phyloP scores from a whole-genome alignment of 257 asterid species.

The Paulownia fortunei region DNA sequence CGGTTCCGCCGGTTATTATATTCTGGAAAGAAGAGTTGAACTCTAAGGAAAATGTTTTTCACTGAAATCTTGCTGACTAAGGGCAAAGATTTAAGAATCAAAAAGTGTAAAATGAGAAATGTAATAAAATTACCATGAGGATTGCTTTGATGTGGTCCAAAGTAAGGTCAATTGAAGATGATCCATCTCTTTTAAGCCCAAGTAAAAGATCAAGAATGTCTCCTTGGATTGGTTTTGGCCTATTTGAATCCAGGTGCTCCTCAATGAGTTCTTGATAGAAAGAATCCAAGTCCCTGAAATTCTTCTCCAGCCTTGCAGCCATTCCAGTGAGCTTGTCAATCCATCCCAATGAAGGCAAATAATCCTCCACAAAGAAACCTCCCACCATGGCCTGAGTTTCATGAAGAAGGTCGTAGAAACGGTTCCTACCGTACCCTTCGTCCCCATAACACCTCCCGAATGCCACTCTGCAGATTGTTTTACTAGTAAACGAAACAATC shows the following conservation, averaged over 20 bases:
- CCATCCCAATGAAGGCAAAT: conserved; percentile 39
- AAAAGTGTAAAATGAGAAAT: no score
- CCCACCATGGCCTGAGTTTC: conserved; percentile 18
- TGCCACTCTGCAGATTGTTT: conserved; percentile 20
- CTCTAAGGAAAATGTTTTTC: no score
- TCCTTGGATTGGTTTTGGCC: conserved; percentile 28
- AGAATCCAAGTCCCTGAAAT: conserved; percentile 18
- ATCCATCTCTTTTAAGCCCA: neutral
- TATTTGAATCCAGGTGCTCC: conserved; percentile 33
- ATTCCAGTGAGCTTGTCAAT: conserved; percentile 37
- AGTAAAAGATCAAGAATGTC: conserved; percentile 39
- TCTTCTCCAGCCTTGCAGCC: conserved; percentile 27
- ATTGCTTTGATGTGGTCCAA: conserved; percentile 43
- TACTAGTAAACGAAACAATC: neutral
- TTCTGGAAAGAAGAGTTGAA: no score
- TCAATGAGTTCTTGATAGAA: conserved; percentile 36
- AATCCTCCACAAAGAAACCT: conserved; percentile 35
- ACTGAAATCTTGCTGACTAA: no score
- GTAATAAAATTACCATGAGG: conserved; percentile 42
- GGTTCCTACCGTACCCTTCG: conserved; percentile 25
- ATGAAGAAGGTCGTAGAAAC: conserved; percentile 20
- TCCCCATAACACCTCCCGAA: conserved; percentile 31
- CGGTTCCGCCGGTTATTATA: conserved; percentile 39
- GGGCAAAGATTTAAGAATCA: no score
- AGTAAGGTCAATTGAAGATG: conserved; percentile 26